phyloP scores from a whole-genome alignment of 2,329 filamentous ascomycete species.

The Cladophialophora chaetospira region DNA sequence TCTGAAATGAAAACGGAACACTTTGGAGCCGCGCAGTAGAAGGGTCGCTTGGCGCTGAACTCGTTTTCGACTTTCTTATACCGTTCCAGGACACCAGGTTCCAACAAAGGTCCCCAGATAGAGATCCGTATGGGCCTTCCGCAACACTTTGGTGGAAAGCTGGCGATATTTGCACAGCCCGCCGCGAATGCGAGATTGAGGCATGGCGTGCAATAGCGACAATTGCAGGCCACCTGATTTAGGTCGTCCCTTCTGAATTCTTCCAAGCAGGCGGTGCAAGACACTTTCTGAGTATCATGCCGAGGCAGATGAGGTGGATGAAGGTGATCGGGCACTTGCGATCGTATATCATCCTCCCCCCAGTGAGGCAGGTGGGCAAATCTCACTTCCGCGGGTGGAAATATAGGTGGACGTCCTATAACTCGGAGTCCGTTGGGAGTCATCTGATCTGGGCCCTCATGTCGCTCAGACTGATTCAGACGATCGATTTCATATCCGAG shows the following conservation, averaged over 20 bases:
- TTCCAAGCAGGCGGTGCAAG: constrained; percentile 23
- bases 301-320: background rate
- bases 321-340: background rate
- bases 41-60: constrained; percentile 15
- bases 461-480: too few relatives aligned
- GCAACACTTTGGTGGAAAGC: constrained; percentile 28
- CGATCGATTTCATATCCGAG: too few relatives aligned
- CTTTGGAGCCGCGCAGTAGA: constrained; percentile 25
- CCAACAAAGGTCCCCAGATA: constrained; percentile 11
- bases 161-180: constrained; percentile 12
- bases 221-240: constrained; percentile 17
- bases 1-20: constrained; percentile 24
- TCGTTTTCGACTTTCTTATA: constrained; percentile 26
- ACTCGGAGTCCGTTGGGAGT: too few relatives aligned
- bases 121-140: constrained; percentile 19
- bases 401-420: too few relatives aligned
- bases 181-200: constrained; percentile 23
- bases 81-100: constrained; percentile 3
- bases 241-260: constrained; percentile 10
- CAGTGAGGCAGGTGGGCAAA: too few relatives aligned
- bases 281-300: background rate
- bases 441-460: too few relatives aligned
- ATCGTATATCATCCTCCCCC: too few relatives aligned
- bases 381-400: too few relatives aligned
- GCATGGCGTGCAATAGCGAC: constrained; percentile 24